Conservation (phyloP, 2,329 filamentous ascomycete species). For the Diaporthe humulicola region DNA sequence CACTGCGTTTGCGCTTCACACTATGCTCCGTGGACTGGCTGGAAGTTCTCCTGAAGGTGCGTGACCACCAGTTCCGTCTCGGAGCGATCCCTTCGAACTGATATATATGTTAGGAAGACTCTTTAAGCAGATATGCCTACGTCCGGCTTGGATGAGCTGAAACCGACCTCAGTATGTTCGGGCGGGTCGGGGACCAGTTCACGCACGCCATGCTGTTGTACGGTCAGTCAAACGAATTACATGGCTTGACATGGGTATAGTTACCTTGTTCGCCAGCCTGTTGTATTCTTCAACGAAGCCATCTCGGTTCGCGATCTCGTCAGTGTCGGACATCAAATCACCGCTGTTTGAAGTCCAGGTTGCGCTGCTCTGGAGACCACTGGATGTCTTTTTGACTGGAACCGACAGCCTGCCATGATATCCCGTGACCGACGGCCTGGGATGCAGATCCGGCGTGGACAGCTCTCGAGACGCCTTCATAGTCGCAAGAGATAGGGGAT, state of each 20-base stretch:
- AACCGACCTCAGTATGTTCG: constrained; percentile 50
- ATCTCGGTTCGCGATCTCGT: constrained; percentile 62
- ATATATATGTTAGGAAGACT: background rate
- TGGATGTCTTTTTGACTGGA: constrained; percentile 38
- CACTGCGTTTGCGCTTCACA: constrained; percentile 63
- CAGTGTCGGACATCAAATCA: constrained; percentile 62
- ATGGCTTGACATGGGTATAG: background rate
- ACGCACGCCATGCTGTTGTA: constrained; percentile 66
- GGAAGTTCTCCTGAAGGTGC: constrained; percentile 45
- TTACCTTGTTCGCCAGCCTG: constrained; percentile 69
- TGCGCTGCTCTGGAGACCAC: constrained; percentile 56
- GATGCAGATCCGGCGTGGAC: constrained; percentile 38
- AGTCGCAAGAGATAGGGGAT: background rate
- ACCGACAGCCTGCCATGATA: constrained; percentile 30
- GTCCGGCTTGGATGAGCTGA: background rate
- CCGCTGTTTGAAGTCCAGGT: constrained; percentile 72
- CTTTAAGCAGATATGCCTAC: background rate
- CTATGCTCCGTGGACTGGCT: constrained; percentile 46
- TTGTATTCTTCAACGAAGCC: constrained; percentile 72
- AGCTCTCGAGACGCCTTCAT: constrained; percentile 34
- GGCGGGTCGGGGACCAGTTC: constrained; percentile 54
- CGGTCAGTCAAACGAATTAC: constrained; percentile 6
- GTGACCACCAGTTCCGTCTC: constrained; percentile 46
- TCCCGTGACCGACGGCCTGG: constrained; percentile 36
- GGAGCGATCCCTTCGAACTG: constrained; percentile 24